Evolutionary conservation across 1,139 yeast genomes (phyloP).

Genomic region (Saccharomyces hybrid): DNA sequence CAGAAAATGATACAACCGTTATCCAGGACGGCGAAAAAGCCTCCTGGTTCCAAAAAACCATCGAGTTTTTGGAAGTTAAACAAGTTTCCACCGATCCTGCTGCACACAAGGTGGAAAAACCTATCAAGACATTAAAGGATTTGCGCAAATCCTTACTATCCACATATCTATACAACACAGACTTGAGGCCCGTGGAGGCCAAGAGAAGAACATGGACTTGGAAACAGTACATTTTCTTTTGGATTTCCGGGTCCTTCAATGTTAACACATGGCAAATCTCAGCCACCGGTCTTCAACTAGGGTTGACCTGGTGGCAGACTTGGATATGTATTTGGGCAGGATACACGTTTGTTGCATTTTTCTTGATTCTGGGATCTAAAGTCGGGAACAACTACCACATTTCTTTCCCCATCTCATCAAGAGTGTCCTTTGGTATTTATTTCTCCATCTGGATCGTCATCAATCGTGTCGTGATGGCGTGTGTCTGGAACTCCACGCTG

Average conservation of each 20-base stretch:
- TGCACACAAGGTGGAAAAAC: constrained; percentile 2
- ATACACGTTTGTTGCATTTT: constrained; percentile 52
- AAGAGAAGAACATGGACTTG: constrained; percentile 68
- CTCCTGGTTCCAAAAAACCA: constrained; percentile 2
- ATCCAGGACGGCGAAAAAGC: not conserved
- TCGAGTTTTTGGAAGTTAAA: constrained; percentile 14
- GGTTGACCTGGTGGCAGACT: constrained; percentile 81
- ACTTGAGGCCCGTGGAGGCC: constrained; percentile 60
- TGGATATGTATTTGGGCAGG: constrained; percentile 82
- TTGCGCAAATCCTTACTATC: constrained; percentile 30
- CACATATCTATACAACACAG: constrained; percentile 59
- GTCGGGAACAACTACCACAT: constrained; percentile 69
- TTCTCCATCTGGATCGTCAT: constrained; percentile 75
- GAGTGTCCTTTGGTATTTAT: constrained; percentile 69
- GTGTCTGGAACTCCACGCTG: constrained; percentile 80
- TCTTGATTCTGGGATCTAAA: constrained; percentile 57
- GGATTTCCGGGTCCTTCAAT: constrained; percentile 83
- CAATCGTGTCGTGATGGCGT: constrained; percentile 74
- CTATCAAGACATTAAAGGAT: not conserved
- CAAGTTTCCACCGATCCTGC: constrained; percentile 8
- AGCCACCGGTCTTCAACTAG: constrained; percentile 66
- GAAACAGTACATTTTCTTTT: constrained; percentile 69
- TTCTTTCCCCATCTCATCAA: constrained; percentile 67
- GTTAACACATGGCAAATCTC: constrained; percentile 89
- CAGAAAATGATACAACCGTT: not conserved